A percentile compares a stretch with the other conserved stretches of the same genome.
These are phyloP conservation scores for Cardamine resedifolia DNA, from an alignment of 345 rosid genomes.

Conservation along the genomic window DNA sequence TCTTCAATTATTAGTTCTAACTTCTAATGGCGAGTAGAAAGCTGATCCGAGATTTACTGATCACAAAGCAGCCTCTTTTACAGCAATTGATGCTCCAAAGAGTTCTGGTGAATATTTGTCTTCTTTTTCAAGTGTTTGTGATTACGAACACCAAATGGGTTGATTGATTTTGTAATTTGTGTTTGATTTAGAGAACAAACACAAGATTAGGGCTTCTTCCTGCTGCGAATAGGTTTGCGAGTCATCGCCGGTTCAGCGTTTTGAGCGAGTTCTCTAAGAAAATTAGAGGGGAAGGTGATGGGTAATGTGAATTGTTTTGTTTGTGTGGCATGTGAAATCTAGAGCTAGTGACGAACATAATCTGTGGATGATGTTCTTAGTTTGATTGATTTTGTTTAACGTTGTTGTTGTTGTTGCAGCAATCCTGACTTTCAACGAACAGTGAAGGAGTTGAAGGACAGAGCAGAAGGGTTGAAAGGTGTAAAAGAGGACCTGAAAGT, in stretches of 20 bases:
- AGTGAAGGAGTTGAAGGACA: no score
- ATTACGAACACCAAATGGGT: no score
- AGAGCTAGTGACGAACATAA: background rate
- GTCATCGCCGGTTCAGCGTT: conserved; percentile 62
- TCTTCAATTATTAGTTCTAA: no score
- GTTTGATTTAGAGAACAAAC: no score
- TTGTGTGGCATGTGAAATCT: background rate
- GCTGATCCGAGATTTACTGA: no score
- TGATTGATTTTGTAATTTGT: no score
- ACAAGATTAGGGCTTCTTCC: conserved; percentile 43
- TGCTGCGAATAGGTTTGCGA: conserved; percentile 38
- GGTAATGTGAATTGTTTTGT: background rate
- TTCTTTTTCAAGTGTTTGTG: no score
- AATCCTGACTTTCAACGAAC: conserved; percentile 75
- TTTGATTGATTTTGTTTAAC: no score
- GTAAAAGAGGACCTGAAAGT: conserved; percentile 69
- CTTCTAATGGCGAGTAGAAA: no score
- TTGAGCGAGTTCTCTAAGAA: conserved; percentile 74
- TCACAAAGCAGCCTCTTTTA: no score
- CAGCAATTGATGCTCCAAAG: no score
- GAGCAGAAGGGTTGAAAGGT: conserved; percentile 64
- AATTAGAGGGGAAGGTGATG: conserved; percentile 65
- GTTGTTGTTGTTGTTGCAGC: conserved; percentile 48
- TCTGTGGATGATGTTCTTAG: background rate
- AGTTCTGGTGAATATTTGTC: no score